Base-by-base conservation (phyloP, 2,329 filamentous ascomycete species). In the Penicillium capsulatum region DNA sequence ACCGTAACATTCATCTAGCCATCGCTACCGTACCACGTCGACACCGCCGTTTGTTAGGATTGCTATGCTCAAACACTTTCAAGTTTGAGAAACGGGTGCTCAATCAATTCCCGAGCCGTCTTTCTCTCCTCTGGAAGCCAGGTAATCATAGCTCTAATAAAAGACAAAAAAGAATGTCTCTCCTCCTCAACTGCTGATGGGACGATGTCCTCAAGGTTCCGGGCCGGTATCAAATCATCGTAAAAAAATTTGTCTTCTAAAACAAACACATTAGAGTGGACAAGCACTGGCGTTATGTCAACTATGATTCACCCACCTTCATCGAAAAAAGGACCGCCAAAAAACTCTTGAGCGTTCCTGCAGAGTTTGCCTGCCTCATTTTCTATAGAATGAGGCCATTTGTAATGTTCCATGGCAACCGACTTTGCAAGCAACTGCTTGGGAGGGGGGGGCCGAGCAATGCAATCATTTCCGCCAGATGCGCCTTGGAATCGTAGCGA, bases 401-500 rank as follows among this genome's bases (percentile, higher is more conserved):
- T 13, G 13, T 9, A 15, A 15, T 15, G 2, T 31, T 11, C 8
- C 35, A 37, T 37, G 16, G 17, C 3, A 4, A 14, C 15, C 11
- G 42, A 52, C 24, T 51, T 54, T 13, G 47, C 44, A 19, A 64
- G 34, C 13, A 65, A 34, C 35, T 52, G n/a, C n/a, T 50, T 36
- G 28, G 42, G 0, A 65, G 61, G 0, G 65, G 65, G 1, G 57
- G 57, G 9, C 19, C 19, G 19, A 22, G 19, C 9, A 22, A 22
- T 5, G 19, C 19, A 9, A 22, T 22, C 19, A 70, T 69, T 40
- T 67, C 56, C 8, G 65, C 66, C 7, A 70, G 48, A 46, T 68
- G 65, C 27, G 50, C 31, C 36, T 56, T 60, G 4, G 58, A 45
- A 15, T 55, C 42, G 22, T 68, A 67, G 13, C 42, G 48, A 22